Evolutionary conservation across 2,329 filamentous ascomycete genomes (phyloP).

Genomic region (Phialophora tarda): DNA sequence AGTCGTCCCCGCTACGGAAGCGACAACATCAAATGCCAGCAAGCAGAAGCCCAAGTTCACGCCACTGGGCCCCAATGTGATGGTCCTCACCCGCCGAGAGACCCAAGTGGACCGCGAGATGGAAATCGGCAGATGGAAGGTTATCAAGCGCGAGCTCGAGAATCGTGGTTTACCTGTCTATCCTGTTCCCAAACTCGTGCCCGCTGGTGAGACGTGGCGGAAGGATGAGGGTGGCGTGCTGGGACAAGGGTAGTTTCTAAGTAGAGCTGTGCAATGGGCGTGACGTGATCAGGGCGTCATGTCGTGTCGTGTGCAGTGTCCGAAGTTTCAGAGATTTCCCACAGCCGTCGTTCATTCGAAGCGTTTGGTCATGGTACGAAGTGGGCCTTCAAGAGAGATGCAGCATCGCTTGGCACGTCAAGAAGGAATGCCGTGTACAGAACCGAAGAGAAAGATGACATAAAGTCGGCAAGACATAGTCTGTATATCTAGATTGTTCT

Average conservation of each 20-base stretch:
- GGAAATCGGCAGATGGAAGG: constrained; percentile 75
- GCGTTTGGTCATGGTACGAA: not conserved
- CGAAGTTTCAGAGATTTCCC: not conserved
- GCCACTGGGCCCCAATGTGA: constrained; percentile 64
- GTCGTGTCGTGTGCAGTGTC: not conserved
- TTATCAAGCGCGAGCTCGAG: constrained; percentile 73
- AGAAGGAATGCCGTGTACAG: not conserved
- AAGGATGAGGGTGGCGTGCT: constrained; percentile 3
- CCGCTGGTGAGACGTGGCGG: constrained; percentile 13
- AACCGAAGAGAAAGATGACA: not conserved
- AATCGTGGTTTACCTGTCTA: constrained; percentile 65
- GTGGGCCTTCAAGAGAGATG: not conserved
- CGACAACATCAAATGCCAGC: not conserved
- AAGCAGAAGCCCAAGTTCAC: constrained; percentile 15
- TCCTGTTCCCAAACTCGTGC: constrained; percentile 43
- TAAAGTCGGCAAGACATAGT: not conserved
- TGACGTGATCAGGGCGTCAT: not conserved
- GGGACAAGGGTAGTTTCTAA: not conserved
- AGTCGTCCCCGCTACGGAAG: not conserved
- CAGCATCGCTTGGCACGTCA: not conserved
- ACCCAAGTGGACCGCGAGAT: constrained; percentile 75
- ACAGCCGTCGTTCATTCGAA: too few relatives aligned
- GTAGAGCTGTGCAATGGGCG: not conserved
- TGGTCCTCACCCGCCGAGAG: constrained; percentile 66
- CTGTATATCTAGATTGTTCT: not conserved